Conservation (phyloP, 441 rosid species). For the Pelargonium citronellum region DNA sequence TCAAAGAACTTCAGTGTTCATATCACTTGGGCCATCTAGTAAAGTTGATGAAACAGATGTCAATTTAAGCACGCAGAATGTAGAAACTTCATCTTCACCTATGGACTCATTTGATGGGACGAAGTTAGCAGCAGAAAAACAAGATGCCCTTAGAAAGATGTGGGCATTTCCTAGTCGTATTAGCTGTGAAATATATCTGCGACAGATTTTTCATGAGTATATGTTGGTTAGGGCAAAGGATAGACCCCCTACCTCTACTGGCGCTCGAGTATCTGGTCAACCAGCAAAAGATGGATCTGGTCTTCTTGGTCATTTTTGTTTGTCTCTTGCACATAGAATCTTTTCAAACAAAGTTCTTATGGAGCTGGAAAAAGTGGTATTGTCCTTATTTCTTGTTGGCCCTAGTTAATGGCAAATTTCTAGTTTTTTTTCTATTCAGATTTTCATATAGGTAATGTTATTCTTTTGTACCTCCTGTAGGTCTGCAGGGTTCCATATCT, state of each 20-base stretch:
- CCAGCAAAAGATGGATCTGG: conserved; percentile 43
- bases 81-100: conserved; percentile 34
- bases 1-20: conserved; percentile 61
- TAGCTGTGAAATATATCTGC: conserved; percentile 72
- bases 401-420: conserved; percentile 6
- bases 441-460: conserved; percentile 11
- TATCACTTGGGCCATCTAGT: conserved; percentile 53
- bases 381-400: conserved; percentile 18
- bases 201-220: conserved; percentile 71
- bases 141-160: conserved; percentile 32
- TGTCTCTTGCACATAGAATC: conserved; percentile 82
- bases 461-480: conserved; percentile 28
- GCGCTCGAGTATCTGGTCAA: conserved; percentile 39
- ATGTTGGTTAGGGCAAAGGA: conserved; percentile 46
- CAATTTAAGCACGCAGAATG: conserved; percentile 23
- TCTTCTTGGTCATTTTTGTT: conserved; percentile 79
- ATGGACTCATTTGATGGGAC: conserved; percentile 42
- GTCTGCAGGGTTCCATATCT: conserved; percentile 80
- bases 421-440: conserved; percentile 9
- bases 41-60: conserved; percentile 36
- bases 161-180: conserved; percentile 44
- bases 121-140: conserved; percentile 36
- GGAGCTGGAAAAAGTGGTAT: conserved; percentile 80
- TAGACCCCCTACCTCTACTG: conserved; percentile 30
- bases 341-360: conserved; percentile 61